Evolutionary conservation across 768 basidiomycete genomes (phyloP).

Genomic region (Porpolomopsis calyptriformis): DNA sequence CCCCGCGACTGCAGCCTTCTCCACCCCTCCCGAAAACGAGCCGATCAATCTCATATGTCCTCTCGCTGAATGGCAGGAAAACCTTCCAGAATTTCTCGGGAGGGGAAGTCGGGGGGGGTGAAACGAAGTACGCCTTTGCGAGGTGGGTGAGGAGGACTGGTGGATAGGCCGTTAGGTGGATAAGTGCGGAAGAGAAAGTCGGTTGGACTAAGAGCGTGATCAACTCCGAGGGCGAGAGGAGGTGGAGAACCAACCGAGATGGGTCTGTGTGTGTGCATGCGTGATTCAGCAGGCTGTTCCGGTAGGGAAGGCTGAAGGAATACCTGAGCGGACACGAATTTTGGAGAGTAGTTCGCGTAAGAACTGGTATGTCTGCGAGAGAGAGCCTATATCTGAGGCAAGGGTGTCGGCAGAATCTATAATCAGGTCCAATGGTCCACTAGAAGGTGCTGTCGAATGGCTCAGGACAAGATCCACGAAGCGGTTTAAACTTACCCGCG

Average conservation of each 20-base stretch:
- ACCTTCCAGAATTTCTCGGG: conserved; percentile 73
- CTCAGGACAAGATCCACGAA: conserved; percentile 9
- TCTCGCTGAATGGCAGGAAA: conserved; percentile 60
- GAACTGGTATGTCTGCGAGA: conserved; percentile 41
- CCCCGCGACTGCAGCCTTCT: conserved; percentile 34
- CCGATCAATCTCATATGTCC: conserved; percentile 44
- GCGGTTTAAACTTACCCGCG: conserved; percentile 22
- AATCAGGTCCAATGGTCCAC: conserved; percentile 47
- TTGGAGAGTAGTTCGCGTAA: conserved; percentile 36
- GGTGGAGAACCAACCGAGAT: conserved; percentile 53
- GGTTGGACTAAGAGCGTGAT: conserved; percentile 49
- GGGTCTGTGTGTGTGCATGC: conserved; percentile 29
- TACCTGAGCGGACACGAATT: conserved; percentile 43
- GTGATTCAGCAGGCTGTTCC: conserved; percentile 4
- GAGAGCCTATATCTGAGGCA: conserved; percentile 44
- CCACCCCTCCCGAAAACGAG: conserved; percentile 50
- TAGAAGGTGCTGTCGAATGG: conserved; percentile 22
- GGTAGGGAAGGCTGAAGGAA: conserved; percentile 13
- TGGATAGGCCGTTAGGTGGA: conserved; percentile 60
- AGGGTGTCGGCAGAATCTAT: conserved; percentile 69
- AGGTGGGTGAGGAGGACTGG: conserved; percentile 59
- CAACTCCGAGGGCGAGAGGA: conserved; percentile 37
- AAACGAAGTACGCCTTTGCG: conserved; percentile 57
- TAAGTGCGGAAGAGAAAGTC: conserved; percentile 51
- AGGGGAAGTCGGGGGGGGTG: conserved; percentile 53